phyloP scores from a whole-genome alignment of 2,329 filamentous ascomycete species.

The Tolypocladium pustulatum region DNA sequence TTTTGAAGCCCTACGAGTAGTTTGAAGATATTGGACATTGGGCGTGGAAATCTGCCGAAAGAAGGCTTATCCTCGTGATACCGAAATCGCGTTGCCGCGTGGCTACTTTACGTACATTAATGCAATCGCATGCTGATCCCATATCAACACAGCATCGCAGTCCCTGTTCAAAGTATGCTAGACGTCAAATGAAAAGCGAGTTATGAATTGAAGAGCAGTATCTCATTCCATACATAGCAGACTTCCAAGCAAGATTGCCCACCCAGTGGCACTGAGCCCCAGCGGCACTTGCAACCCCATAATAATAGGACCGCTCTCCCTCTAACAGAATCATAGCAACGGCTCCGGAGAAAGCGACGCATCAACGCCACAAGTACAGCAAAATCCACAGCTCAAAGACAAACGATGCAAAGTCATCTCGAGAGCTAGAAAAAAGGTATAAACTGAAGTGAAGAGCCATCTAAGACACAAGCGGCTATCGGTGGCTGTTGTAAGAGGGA shows the following conservation, averaged over 20 bases:
- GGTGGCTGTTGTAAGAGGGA: not conserved
- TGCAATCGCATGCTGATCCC: not conserved
- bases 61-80: not conserved
- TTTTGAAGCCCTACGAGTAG: too few species aligned
- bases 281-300: not conserved
- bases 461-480: not conserved
- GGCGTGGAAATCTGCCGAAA: not conserved
- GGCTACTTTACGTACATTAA: not conserved
- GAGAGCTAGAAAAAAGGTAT: not conserved
- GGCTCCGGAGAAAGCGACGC: conserved; percentile 10
- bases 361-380: conserved; percentile 12
- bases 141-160: not conserved
- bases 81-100: not conserved
- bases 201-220: not conserved
- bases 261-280: not conserved
- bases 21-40: too few species aligned
- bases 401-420: not conserved
- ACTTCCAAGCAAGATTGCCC: not conserved
- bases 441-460: not conserved
- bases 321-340: not conserved
- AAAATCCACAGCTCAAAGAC: not conserved
- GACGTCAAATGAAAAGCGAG: not conserved
- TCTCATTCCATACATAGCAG: not conserved
- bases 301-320: not conserved
- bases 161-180: not conserved